A percentile compares a stretch with the other conserved stretches of the same genome.
These are phyloP conservation scores for Yamadazyma triangularis DNA, from an alignment of 1,139 yeast genomes.

Conservation along the genomic window DNA sequence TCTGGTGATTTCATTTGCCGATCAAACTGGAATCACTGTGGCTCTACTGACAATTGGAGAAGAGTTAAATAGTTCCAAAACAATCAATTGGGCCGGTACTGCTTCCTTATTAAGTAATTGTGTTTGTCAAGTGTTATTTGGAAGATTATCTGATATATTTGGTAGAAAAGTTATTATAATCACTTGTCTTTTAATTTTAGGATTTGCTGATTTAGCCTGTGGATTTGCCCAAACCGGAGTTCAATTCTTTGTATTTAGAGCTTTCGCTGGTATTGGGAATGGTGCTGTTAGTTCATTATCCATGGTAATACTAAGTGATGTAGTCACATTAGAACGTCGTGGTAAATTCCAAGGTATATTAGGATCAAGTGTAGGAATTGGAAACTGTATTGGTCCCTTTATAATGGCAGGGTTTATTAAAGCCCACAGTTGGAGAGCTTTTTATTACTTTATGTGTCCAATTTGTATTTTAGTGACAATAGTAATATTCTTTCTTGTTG, in stretches of 20 bases:
- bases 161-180: constrained; percentile 38
- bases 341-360: constrained; percentile 45
- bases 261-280: constrained; percentile 39
- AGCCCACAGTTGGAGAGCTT: constrained; percentile 43
- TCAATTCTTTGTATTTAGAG: constrained; percentile 38
- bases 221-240: constrained; percentile 38
- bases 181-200: constrained; percentile 24
- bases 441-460: constrained; percentile 42
- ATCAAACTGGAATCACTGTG: constrained; percentile 39
- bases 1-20: constrained; percentile 24
- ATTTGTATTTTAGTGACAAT: constrained; percentile 22
- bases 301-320: constrained; percentile 42
- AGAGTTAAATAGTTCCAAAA: constrained; percentile 32
- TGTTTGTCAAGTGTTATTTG: constrained; percentile 38
- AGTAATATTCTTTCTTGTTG: constrained; percentile 21
- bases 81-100: constrained; percentile 48
- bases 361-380: constrained; percentile 45
- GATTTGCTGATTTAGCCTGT: constrained; percentile 37
- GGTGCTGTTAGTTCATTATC: constrained; percentile 40
- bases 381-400: constrained; percentile 53
- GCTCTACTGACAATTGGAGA: constrained; percentile 37
- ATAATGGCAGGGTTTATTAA: constrained; percentile 45
- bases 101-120: constrained; percentile 41
- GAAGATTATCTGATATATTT: constrained; percentile 36
- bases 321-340: constrained; percentile 37